Base-by-base conservation (phyloP, 768 basidiomycete genomes). In the Tylopilus intermedius region DNA sequence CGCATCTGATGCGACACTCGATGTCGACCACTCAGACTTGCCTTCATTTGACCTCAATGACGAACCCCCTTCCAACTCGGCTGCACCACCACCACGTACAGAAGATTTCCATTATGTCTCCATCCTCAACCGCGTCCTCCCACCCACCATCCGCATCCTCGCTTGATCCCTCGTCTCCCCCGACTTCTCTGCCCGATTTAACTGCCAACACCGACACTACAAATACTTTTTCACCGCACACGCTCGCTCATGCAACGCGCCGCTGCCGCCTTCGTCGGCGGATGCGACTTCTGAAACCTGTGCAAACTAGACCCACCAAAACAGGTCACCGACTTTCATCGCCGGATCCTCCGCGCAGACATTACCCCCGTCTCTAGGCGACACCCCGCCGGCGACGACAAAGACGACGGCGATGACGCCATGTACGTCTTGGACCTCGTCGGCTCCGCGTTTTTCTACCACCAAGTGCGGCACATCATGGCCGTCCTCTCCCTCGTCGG, bases 401-500 rank as follows among this genome's bases (percentile, higher is more conserved):
- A 30, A 18, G 15, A 4, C 39, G 18, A 40, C 4, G 38, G 71
- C 62, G 30, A 73, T 80, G 64, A 60, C n/a, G 50, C 53, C 2
- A 5, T 69, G 29, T 82, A 83, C 58, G 89, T 93, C 32, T 76
- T 96, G 51, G 88, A 98, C 68, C 82, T 97, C 37, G 72, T 86
- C 22, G 94, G 94, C 0, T 84, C 77, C 1, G 94, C 93, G 1
- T 96, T 95, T 66, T 75, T 98, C 39, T 97, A 94, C 70, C 92
- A 98, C 70, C 94, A 96, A 74, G 94, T 96, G 13, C 81, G 94
- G 35, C 92, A 94, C 61, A 94, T 96, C 71, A 88, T 96, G 80
- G 90, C 89, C 2, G 67, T 95, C 46, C 77, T 98, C 18, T 91
- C 96, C 69, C 83, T 96, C 45, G 80, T 95, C 47, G 95, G 94